These are phyloP conservation scores for Gossypium herbaceum DNA, from an alignment of 345 rosid species.

Conservation along the genomic window DNA sequence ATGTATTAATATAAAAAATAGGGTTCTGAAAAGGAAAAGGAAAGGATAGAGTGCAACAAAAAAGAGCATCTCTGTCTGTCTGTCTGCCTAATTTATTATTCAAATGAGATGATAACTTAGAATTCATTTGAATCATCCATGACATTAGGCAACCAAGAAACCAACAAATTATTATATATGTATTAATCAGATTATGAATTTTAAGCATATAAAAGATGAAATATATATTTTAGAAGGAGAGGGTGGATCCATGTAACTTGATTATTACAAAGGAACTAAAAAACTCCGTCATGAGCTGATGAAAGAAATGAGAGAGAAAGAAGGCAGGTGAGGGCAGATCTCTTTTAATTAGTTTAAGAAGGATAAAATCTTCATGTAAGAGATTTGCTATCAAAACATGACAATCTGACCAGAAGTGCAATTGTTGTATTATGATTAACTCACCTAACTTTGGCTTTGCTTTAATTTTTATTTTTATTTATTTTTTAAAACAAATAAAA, in stretches of 20 bases:
- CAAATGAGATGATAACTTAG: background rate
- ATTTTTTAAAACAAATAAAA: background rate
- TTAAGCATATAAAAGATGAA: background rate
- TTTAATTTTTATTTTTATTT: background rate
- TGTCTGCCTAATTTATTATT: conserved; percentile 6
- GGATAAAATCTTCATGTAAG: conserved; percentile 20
- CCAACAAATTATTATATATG: background rate
- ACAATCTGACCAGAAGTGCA: conserved; percentile 28
- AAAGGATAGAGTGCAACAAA: background rate
- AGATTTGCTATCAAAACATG: conserved; percentile 31
- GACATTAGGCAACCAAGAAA: background rate
- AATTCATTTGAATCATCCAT: background rate
- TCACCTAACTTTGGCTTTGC: conserved; percentile 20
- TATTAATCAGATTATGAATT: conserved; percentile 1
- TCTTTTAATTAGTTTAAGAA: background rate
- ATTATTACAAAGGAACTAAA: conserved; percentile 16
- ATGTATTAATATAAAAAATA: background rate
- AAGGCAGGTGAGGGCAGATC: background rate
- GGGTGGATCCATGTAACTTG: conserved; percentile 10
- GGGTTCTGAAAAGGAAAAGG: background rate
- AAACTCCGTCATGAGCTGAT: background rate
- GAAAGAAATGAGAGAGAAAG: background rate
- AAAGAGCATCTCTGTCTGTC: conserved; percentile 20
- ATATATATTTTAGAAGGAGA: background rate
- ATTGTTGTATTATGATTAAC: conserved; percentile 21